Evolutionary conservation across 371 early-diverging fungal species (phyloP), one percentile per base, ranked within the genome.

Genomic region (Haplosporangium sp.): DNA sequence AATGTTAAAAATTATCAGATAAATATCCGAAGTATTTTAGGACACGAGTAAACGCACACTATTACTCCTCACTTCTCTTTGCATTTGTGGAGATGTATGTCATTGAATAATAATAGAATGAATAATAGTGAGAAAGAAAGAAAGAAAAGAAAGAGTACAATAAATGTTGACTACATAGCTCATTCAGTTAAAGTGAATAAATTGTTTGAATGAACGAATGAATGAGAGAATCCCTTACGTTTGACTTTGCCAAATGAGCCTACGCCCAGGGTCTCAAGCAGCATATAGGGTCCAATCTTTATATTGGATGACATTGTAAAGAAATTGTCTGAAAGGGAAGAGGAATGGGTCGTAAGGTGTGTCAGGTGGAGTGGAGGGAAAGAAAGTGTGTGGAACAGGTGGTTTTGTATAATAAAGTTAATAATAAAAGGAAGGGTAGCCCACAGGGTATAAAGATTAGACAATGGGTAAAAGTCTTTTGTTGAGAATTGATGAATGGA

Each of bases 221-320:
- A 15, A 15, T 15, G 10, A 8, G 35, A 53, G n/a, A 40, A 35
- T 44, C 13, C 19, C 87, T 85, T 92, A 97, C 98, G 87, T 86
- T 97, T 98, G 70, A 98, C 99, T 89, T 98, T 98, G 63, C 98
- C 99, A 86, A 97, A 98, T 2, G 96, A 95, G 9, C 99, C 99
- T 20, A 94, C 93, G 55, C 99, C 99, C 20, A 98, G 90, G 11
- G 98, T 98, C 74, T 97, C 95, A 62, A 96, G 89, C 38, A 98
- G 89, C 50, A 92, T 94, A 82, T 98, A 98, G 69, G 95, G 94
- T 4, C 99, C 99, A 69, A 96, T 92, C 76, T 85, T 89, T 58
- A 92, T 88, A 72, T 89, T 90, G 74, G 82, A 84, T 61, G 81
- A 60, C 81, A 81, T 81, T 40, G 11, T 42, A n/a, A n/a, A 57